Base-by-base conservation (phyloP, 352 stramenopile genomes). In the Pythium inflatum region DNA sequence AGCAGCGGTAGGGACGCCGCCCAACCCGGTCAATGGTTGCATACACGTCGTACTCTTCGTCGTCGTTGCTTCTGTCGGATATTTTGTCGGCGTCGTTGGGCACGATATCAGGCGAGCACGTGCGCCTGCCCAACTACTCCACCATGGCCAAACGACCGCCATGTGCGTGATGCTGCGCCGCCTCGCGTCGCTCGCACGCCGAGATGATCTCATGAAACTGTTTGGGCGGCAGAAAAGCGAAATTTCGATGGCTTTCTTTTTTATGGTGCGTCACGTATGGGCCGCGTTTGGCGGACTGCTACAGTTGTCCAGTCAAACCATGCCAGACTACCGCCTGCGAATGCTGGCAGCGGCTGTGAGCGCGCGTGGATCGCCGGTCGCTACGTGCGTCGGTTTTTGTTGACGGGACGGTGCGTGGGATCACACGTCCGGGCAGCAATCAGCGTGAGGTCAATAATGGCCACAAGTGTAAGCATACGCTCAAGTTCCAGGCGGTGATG, bases 401-500 rank as follows among this genome's bases (percentile, higher is more conserved):
- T 43, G 48, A 67, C 31, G 59, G 56, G 6, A 64, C 56, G 33
- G 45, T 53, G 20, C 45, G 45, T 5, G 45, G 18, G 6, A 53
- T 53, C 22, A 22, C 45, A 5, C 45, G 45, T 3, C 45, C 45
- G 4, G n/a, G 20, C 49, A 9, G 18, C 25, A 9, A 24, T 11
- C 49, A 56, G 49, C 49, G 49, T 3, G 49, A 56, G 8, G 8
- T 56, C 30, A 74, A 72, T 18, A 80, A 75, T 27, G 69, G 65
- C 6, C 69, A 79, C 28, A 74, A 74, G 40, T 31, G 68, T 6
- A 74, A 79, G 36, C 56, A 76, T 34, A 50, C 56, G 0, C 62
- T 79, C 2, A 72, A 74, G 31, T 79, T 62, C 9, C 73, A 79
- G 28, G 67, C 45, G 1, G 28, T 74, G n/a, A 36, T 58, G 33